These are phyloP conservation scores for Podila epicladia DNA, from an alignment of 192 early-diverging fungal species.

Conservation along the genomic window DNA sequence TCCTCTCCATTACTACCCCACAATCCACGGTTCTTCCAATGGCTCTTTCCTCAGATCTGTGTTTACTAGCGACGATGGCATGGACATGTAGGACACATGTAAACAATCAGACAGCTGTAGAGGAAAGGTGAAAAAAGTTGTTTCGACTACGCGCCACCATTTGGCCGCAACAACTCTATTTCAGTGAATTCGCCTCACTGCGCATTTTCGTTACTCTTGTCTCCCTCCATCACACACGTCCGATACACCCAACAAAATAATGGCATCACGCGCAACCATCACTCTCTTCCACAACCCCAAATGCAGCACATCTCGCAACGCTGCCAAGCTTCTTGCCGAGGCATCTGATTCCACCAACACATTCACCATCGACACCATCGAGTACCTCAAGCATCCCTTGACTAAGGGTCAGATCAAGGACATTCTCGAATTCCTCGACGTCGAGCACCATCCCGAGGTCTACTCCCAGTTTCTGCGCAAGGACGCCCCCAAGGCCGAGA, in stretches of 20 bases:
- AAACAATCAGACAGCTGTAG: too few relatives aligned
- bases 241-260: background rate
- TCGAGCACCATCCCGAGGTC: constrained; percentile 20
- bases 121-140: too few relatives aligned
- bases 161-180: too few relatives aligned
- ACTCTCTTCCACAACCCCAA: constrained; percentile 46
- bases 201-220: too few relatives aligned
- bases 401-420: constrained; percentile 19
- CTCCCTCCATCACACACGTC: background rate
- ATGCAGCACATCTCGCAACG: constrained; percentile 31
- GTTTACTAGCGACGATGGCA: too few relatives aligned
- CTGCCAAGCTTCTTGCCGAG: constrained; percentile 18
- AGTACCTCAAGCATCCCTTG: constrained; percentile 27
- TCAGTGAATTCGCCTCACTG: too few relatives aligned
- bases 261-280: constrained; percentile 7
- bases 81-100: too few relatives aligned
- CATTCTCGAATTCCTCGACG: constrained; percentile 30
- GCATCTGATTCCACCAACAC: background rate
- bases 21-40: too few relatives aligned
- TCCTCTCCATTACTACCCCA: too few relatives aligned
- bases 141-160: too few relatives aligned
- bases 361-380: constrained; percentile 32
- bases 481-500: constrained; percentile 30
- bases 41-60: too few relatives aligned
- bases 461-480: constrained; percentile 28